Base-by-base conservation (phyloP, 805 yeast species). In the Saturnispora gosingensis region DNA sequence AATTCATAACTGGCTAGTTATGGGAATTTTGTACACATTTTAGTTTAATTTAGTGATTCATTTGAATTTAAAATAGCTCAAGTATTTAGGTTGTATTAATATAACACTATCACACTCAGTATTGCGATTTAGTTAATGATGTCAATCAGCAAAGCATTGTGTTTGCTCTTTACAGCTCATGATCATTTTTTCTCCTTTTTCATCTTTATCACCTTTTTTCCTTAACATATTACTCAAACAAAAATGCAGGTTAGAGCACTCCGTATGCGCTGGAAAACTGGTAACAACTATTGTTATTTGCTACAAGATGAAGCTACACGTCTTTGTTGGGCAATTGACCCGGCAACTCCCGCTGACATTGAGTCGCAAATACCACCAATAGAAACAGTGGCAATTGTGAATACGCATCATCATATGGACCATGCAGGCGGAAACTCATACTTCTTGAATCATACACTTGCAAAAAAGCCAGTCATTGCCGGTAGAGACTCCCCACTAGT, bases 361-460 rank as follows among this genome's bases (percentile, higher is more conserved):
- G 63, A 76, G 51, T 75, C 83, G 4, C 70, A 66, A 44, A 56
- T 13, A 51, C 58, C 24, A 61, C 60, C 28, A 64, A 69, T 39
- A 67, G 76, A 39, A 77, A 82, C 48, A 67, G 74, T 73, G 43
- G 88, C 91, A 1, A 85, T 93, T 53, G 95, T 87, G 48, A 93
- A 93, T 68, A 93, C 98, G 1, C 99, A 93, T 64, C 99, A 93
- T 65, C 99, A 93, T 67, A 80, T 81, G 62, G 99, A 93, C 64
- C 99, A 93, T 68, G 74, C 97, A 2, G 97, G 88, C 22, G 98
- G 97, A 2, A 90, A 89, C 61, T 67, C 70, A 22, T 67, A 66
- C 16, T 53, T 75, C 52, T 55, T 60, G 6, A 44, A 49, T 3
- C 30, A 58, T 1, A 5, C 53, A 3, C 65, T 72, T 62, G 78